phyloP scores from a whole-genome alignment of 1,284 basidiomycete species.

The Ganoderma resinaceum region DNA sequence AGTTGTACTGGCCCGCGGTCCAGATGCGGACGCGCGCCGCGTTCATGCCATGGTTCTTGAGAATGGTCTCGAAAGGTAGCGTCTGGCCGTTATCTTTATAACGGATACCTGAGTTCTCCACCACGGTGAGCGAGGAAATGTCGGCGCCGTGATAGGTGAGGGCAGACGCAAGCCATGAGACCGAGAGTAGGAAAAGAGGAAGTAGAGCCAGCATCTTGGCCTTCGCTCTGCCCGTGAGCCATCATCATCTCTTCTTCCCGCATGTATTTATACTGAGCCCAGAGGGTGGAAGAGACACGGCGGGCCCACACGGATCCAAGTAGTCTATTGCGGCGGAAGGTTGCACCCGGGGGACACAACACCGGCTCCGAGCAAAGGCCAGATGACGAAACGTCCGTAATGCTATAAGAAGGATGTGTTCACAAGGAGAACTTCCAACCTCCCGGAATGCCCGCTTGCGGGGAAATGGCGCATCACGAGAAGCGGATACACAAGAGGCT shows the following conservation, averaged over 20 bases:
- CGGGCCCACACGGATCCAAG: not conserved
- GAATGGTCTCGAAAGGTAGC: constrained; percentile 59
- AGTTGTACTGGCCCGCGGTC: constrained; percentile 64
- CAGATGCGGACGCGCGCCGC: constrained; percentile 66
- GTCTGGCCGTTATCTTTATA: constrained; percentile 55
- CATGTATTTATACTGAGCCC: not conserved
- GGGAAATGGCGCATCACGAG: not conserved
- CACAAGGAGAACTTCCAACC: not conserved
- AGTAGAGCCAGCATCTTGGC: constrained; percentile 20
- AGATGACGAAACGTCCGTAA: constrained; percentile 8
- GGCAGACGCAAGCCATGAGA: constrained; percentile 27
- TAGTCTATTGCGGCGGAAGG: not conserved
- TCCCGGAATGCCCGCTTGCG: too few relatives aligned
- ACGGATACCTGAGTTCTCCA: constrained; percentile 56
- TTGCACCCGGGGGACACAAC: not conserved
- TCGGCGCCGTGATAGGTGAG: constrained; percentile 64
- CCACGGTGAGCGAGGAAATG: constrained; percentile 61
- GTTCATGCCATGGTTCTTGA: constrained; percentile 60
- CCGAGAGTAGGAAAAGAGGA: constrained; percentile 24
- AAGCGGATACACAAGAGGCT: not conserved
- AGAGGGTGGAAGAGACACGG: not conserved
- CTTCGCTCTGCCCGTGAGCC: not conserved
- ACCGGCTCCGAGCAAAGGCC: constrained; percentile 15
- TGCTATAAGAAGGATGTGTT: not conserved
- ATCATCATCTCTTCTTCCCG: not conserved